Conservation (phyloP, 129 eudicot genomes). For the Tanacetum coccineum region DNA sequence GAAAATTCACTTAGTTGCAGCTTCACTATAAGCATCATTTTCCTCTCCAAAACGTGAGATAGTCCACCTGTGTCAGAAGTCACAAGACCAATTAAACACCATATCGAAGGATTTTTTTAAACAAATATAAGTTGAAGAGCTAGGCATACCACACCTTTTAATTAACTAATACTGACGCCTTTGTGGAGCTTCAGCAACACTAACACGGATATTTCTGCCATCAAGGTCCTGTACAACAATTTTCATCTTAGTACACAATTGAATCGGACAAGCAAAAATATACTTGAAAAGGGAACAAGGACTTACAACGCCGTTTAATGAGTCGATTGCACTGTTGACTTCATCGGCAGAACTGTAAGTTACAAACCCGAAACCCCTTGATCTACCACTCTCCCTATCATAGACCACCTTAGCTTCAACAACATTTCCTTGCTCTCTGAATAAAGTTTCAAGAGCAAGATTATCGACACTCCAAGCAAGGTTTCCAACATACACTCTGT, state of each 20-base stretch:
- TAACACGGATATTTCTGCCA: constrained; percentile 82
- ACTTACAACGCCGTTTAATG: constrained; percentile 84
- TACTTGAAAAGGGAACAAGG: background rate
- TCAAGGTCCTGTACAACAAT: constrained; percentile 62
- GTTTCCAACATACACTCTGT: constrained; percentile 82
- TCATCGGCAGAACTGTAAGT: constrained; percentile 73
- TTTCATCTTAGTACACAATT: background rate
- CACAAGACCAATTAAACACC: too few species aligned
- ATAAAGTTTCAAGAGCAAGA: constrained; percentile 64
- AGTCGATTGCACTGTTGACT: constrained; percentile 71
- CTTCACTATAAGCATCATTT: constrained; percentile 29
- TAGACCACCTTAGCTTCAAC: constrained; percentile 82
- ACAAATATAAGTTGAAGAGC: too few species aligned
- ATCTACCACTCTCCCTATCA: constrained; percentile 92
- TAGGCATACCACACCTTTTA: too few species aligned
- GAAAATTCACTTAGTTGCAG: constrained; percentile 20
- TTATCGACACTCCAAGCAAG: constrained; percentile 90
- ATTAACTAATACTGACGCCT: constrained; percentile 48
- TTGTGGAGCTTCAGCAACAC: constrained; percentile 73
- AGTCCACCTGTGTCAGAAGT: background rate
- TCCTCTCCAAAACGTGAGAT: constrained; percentile 12
- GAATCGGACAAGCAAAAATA: background rate
- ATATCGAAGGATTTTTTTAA: too few species aligned
- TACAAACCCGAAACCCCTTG: constrained; percentile 97
- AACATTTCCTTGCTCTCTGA: constrained; percentile 82